Evolutionary conservation across 257 asterid species (phyloP), one percentile per base, ranked within the genome.

Genomic region (Solanum sejunctum): DNA sequence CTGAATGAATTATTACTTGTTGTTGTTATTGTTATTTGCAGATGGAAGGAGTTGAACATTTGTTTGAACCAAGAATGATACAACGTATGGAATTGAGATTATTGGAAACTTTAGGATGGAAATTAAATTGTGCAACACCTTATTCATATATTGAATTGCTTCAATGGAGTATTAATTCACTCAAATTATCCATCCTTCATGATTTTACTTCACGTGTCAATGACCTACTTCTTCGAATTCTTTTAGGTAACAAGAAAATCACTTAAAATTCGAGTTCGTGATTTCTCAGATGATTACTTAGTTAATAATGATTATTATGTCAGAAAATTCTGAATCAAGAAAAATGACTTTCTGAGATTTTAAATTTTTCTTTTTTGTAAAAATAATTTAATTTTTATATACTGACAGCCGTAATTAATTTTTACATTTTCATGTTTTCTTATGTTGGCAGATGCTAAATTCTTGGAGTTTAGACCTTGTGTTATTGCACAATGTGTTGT

Each of bases 71-170:
- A 18, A 72, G 23, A 60, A 63, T 83, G 71, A 88, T 93, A 32
- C 92, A 89, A 77, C 23, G 88, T 26, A 93, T 92, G 99, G 99
- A 95, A 80, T 69, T 94, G 83, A 87, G 87, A 12, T 72, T 95
- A 10, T 58, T 95, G 88, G 84, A 90, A 75, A 79, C 84, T 10
- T 81, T 95, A 54, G 89, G 86, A 45, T 95, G 99, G 99, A 84
- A 90, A 47, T 87, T 95, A 80, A 85, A 88, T 51, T 85, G 90
- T 0, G 69, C 87, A n/a, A 94, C 97, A 5, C 85, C 98, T 3
- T 92, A 89, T 89, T 92, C 97, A 71, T 93, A 89, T 70, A 9
- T 88, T 16, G 87, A 90, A 61, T 87, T 92, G 63, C 80, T 91
- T 7, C 49, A 84, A 15, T 83, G 79, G 83, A 87, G 54, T 5